Base-by-base conservation (phyloP, 2,329 filamentous ascomycete genomes). In the Fusarium papillatum region DNA sequence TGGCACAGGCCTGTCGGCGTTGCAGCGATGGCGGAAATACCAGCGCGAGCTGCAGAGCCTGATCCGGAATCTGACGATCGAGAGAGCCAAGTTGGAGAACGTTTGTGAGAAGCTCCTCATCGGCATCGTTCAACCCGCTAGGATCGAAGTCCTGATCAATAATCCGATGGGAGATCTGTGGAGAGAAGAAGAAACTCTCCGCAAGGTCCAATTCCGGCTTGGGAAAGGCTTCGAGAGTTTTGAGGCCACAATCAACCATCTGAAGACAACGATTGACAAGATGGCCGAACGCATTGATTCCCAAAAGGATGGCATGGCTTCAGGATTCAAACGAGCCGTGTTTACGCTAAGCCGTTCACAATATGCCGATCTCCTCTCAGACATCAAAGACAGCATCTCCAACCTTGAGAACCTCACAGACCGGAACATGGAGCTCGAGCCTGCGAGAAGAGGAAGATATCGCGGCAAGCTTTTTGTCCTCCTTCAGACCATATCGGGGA, bases 21-120 rank as follows among this genome's bases (percentile, higher is more conserved):
- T 26, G 26, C 26, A 26, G 26, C 26, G 26, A 26, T 26, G 26
- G 26, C 26, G 26, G 26, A 26, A 26, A 26, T 26, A 26, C 26
- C 26, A 5, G 26, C 26, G 26, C 4, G 26, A 26, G 26, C 26
- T 26, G 26, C 26, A 26, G 26, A 26, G 26, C 26, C 26, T 26
- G 26, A 26, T 26, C 26, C 26, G 26, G 26, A 26, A 26, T 5
- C 26, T 26, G 26, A 5, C 5, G 5, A 26, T 5, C 26, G 26
- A 26, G 26, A 26, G 26, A 26, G 4, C 4, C 26, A 26, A 26
- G 26, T 26, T 26, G 26, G 5, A 26, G 26, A 26, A 26, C 26
- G 29, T 74, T 2, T 76, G 64, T 39, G 70, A 72, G 34, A 72
- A 66, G 14, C 24, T 76, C 3, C 74, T 70, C 2, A 11, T 48